phyloP scores from a whole-genome alignment of 177 flowering plant genomes.

The Telopea speciosissima region DNA sequence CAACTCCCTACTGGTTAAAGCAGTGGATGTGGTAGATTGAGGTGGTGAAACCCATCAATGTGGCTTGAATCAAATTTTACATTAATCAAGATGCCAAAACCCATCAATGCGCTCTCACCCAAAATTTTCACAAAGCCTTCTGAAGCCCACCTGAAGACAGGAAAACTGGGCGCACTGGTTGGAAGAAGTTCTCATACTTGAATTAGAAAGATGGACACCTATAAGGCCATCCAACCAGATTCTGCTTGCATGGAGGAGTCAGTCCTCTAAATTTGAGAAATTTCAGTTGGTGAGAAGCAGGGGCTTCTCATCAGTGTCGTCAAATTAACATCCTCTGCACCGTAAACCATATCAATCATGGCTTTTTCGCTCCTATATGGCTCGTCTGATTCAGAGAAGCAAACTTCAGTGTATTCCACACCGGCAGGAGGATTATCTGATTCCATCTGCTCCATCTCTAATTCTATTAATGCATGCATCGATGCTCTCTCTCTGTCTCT shows the following conservation, averaged over 20 bases:
- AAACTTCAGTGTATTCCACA: constrained; percentile 20
- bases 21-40: no score
- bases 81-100: no score
- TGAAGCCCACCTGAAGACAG: neutral
- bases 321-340: constrained; percentile 29
- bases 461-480: constrained; percentile 65
- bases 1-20: no score
- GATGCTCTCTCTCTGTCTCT: constrained; percentile 75
- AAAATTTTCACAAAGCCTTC: constrained; percentile 55
- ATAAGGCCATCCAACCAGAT: no score
- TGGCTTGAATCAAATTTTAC: no score
- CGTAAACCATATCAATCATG: constrained; percentile 42
- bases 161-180: no score
- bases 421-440: constrained; percentile 20
- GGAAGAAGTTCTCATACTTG: no score
- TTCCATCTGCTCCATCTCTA: constrained; percentile 61
- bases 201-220: no score
- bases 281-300: constrained; percentile 40
- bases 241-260: neutral
- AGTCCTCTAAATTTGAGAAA: constrained; percentile 29
- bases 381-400: no score
- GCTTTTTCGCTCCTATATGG: constrained; percentile 18
- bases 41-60: constrained; percentile 55
- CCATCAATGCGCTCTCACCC: constrained; percentile 76
- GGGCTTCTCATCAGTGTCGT: constrained; percentile 42